phyloP scores from a whole-genome alignment of 2,329 filamentous ascomycete genomes.

The Fusarium redolens region DNA sequence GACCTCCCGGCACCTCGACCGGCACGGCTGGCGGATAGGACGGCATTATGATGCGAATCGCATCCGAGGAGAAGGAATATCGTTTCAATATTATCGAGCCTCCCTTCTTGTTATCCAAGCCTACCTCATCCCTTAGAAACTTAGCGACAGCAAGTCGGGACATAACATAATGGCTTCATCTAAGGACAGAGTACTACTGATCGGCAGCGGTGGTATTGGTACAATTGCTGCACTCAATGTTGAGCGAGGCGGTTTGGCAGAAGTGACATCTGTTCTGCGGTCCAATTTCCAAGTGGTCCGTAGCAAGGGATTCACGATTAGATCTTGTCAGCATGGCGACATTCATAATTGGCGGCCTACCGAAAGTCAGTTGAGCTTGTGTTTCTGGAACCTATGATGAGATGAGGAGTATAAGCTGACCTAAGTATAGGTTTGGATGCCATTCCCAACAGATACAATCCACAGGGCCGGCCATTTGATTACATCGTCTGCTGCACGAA shows the following conservation, averaged over 20 bases:
- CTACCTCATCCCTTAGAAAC: background rate
- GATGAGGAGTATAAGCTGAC: rapidly evolving
- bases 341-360: background rate
- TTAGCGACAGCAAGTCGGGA: background rate
- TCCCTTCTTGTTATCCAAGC: no score
- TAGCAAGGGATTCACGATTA: background rate
- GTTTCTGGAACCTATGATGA: background rate
- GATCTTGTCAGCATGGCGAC: background rate
- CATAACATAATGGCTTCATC: background rate
- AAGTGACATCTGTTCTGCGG: background rate
- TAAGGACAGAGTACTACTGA: background rate
- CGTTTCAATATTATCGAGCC: rapidly evolving
- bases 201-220: background rate
- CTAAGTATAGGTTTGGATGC: background rate
- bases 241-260: background rate
- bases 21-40: background rate
- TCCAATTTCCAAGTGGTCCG: background rate
- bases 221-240: background rate
- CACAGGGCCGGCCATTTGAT: background rate
- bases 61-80: rapidly evolving
- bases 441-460: background rate
- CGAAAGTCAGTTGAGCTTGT: background rate
- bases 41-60: background rate
- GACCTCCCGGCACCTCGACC: background rate
- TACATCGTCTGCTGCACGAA: background rate